Conservation (phyloP, 257 asterid species). For the Lantana camara region DNA sequence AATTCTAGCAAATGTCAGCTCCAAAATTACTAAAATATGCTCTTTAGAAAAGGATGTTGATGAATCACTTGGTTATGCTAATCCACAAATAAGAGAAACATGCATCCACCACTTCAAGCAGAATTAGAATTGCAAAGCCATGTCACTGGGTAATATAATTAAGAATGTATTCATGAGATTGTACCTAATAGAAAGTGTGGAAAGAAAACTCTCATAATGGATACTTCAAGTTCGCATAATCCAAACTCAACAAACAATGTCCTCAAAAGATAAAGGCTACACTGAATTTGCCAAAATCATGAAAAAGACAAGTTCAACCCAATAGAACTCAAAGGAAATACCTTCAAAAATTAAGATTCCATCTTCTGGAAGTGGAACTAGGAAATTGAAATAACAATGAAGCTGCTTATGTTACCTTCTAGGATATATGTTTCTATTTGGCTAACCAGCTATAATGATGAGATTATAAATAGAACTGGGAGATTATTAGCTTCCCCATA, state of each 20-base stretch:
- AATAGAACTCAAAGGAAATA: not conserved
- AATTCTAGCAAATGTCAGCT: too few species aligned
- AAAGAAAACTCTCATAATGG: conserved; percentile 5
- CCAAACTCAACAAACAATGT: conserved; percentile 10
- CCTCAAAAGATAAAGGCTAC: conserved; percentile 1
- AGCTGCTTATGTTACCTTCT: not conserved
- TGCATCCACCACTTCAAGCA: too few species aligned
- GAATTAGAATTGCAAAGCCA: too few species aligned
- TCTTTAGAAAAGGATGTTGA: too few species aligned
- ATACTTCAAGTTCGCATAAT: conserved; percentile 9
- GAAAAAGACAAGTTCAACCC: not conserved
- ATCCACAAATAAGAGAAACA: too few species aligned
- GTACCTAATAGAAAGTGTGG: too few species aligned
- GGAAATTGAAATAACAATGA: not conserved
- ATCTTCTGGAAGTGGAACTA: not conserved
- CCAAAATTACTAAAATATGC: too few species aligned
- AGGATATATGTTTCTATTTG: not conserved
- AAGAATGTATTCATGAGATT: too few species aligned
- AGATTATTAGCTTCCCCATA: not conserved
- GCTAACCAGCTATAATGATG: not conserved
- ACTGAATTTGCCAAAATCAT: not conserved
- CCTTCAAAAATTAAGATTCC: not conserved
- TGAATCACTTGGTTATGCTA: too few species aligned
- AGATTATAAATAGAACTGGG: not conserved
- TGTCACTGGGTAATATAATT: too few species aligned